Conservation (phyloP, 768 basidiomycete genomes). For the Boletus coccyginus region DNA sequence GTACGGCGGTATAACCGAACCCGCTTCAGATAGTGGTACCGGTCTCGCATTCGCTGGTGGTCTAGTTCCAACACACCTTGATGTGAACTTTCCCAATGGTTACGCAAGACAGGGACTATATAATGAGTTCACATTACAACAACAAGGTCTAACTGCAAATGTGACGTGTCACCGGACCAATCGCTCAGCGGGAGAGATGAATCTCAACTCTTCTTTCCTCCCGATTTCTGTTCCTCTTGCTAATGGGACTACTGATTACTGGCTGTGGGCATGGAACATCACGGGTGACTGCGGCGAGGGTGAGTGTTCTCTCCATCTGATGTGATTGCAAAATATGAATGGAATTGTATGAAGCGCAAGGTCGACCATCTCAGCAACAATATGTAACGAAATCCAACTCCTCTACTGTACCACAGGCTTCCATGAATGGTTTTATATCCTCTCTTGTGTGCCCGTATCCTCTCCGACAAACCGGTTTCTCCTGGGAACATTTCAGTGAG, state of each 20-base stretch:
- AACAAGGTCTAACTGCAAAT: conserved; percentile 21
- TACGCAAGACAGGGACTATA: neutral
- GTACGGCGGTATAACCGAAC: neutral
- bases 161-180: neutral
- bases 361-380: conserved; percentile 1
- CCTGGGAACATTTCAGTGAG: conserved; percentile 3
- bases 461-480: neutral
- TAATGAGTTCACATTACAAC: neutral
- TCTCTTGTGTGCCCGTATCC: conserved; percentile 5
- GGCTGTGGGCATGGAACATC: conserved; percentile 7
- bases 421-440: neutral
- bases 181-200: neutral
- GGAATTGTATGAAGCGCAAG: neutral
- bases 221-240: neutral
- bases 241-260: conserved; percentile 2
- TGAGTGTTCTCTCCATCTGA: neutral
- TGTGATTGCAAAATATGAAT: neutral
- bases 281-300: neutral
- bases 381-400: conserved; percentile 3
- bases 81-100: neutral
- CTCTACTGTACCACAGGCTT: neutral
- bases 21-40: neutral
- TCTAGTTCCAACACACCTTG: neutral
- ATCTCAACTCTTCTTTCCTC: neutral
- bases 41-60: conserved; percentile 1